These are phyloP conservation scores for Populus ilicifolia DNA, from an alignment of 345 rosid species.

Conservation along the genomic window DNA sequence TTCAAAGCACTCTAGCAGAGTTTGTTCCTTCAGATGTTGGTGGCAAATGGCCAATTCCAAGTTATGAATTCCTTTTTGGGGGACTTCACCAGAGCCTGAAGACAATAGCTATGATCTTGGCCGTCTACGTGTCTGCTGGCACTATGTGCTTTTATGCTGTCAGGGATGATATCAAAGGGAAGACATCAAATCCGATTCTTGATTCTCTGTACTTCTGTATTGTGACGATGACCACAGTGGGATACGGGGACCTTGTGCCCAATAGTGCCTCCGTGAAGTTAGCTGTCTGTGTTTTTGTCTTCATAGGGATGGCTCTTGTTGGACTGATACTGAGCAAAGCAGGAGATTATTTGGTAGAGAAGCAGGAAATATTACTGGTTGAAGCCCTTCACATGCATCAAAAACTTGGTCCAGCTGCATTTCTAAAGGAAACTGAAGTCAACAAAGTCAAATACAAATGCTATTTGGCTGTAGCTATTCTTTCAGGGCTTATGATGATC, in stretches of 20 bases:
- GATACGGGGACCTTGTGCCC: slow-evolving; percentile 95
- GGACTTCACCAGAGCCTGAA: slow-evolving; percentile 44
- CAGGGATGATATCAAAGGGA: slow-evolving; percentile 54
- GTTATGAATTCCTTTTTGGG: slow-evolving; percentile 31
- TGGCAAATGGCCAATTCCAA: slow-evolving; percentile 23
- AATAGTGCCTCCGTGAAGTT: slow-evolving; percentile 44
- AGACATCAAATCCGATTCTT: slow-evolving; percentile 53
- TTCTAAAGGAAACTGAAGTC: slow-evolving; percentile 52
- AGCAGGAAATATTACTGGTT: slow-evolving; percentile 73
- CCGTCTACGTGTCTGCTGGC: slow-evolving; percentile 50
- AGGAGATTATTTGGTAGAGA: slow-evolving; percentile 76
- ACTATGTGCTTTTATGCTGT: slow-evolving; percentile 53
- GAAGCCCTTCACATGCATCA: slow-evolving; percentile 49
- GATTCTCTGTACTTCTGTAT: slow-evolving; percentile 80
- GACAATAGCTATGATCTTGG: slow-evolving; percentile 40
- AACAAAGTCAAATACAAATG: slow-evolving; percentile 55
- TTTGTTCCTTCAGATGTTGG: slow-evolving; percentile 19
- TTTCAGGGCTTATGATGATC: slow-evolving; percentile 37
- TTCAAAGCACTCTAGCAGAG: slow-evolving; percentile 62
- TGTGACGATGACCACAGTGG: slow-evolving; percentile 92
- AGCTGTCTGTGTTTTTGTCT: slow-evolving; percentile 74
- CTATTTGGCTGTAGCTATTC: slow-evolving; percentile 32
- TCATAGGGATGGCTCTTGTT: slow-evolving; percentile 67
- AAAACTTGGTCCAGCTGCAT: slow-evolving; percentile 38
- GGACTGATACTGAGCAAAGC: slow-evolving; percentile 63